These are phyloP conservation scores for Cardiospermum halicacabum DNA, from an alignment of 345 rosid species.

Conservation along the genomic window DNA sequence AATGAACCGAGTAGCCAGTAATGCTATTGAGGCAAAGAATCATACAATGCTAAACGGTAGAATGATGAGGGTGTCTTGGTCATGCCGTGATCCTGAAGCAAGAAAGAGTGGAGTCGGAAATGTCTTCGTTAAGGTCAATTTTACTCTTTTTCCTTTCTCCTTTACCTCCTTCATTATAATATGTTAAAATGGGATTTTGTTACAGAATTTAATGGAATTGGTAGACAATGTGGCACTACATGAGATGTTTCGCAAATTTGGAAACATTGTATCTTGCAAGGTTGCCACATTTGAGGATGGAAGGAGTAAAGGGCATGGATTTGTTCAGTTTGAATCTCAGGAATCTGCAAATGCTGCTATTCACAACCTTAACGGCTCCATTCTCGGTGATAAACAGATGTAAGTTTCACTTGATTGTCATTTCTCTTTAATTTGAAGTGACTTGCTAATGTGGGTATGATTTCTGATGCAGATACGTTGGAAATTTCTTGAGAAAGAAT, in stretches of 20 bases:
- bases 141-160: not conserved
- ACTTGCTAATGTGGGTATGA: not conserved
- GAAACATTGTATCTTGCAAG: slow-evolving; percentile 61
- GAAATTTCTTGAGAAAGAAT: not conserved
- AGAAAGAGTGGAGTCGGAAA: slow-evolving; percentile 70
- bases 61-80: slow-evolving; percentile 65
- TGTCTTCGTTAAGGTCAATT: slow-evolving; percentile 73
- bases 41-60: slow-evolving; percentile 53
- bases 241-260: slow-evolving; percentile 50
- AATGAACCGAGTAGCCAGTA: slow-evolving; percentile 39
- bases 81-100: slow-evolving; percentile 60
- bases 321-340: slow-evolving; percentile 55
- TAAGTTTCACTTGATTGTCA: slow-evolving; percentile 23
- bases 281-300: slow-evolving; percentile 57
- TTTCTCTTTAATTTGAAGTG: not conserved
- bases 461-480: not conserved
- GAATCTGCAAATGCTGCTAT: slow-evolving; percentile 69
- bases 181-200: slow-evolving; percentile 2
- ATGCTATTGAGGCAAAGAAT: slow-evolving; percentile 61
- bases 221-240: slow-evolving; percentile 43
- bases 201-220: slow-evolving; percentile 55
- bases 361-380: slow-evolving; percentile 42
- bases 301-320: slow-evolving; percentile 70
- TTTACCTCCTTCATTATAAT: not conserved
- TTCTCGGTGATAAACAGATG: slow-evolving; percentile 53